Base-by-base conservation (phyloP, 2,329 filamentous ascomycete genomes). In the Basipetospora chlamydospora region DNA sequence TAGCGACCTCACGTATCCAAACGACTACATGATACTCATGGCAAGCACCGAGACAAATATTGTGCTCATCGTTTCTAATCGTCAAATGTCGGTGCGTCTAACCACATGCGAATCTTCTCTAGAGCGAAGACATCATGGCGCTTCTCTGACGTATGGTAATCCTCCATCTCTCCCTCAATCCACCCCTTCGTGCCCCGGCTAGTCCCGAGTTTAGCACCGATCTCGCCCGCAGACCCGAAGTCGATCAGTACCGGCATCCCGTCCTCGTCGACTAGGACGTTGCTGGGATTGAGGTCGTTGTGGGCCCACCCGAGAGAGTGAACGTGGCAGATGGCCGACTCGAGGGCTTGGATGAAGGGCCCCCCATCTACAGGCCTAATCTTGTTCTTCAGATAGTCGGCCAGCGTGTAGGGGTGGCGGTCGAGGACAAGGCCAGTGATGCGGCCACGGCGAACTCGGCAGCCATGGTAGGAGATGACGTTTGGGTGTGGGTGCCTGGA, bases 231-330 rank as follows among this genome's bases (percentile, higher is more conserved):
- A 6, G 52, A 54, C 29, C 52, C 53, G 33, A 54, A 57, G 42
- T 58, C 55, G 23, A 59, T 47, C 28, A 59, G 42, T 20, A 55
- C 43, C 6, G 56, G 49, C 7, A 43, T 43, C 7, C 28, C 28
- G n/a, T 50, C 50, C 23, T 43, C 42, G 42, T 53, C 47, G 20
- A 58, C 37, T 41, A 53, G 52, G 9, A 58, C 46, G 32, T 57
- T 57, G 21, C 42, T 39, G 4, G 51, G 50, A 26, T 48, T 50
- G 33, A 59, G 49, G 37, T 55, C 49, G 34, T 59, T 59, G 39
- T 58, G 54, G 7, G 51, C 49, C 18, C 49, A 34, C 1, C 50
- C 52, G 2, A 58, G 44, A 1, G 44, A 47, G 41, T 58, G 53
- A 17, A 58, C 39, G 37, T 57, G 49, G 37, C 44, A 41, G 7